These are phyloP conservation scores for Boletus rubescentipes DNA, from an alignment of 768 basidiomycete species.

Conservation along the genomic window DNA sequence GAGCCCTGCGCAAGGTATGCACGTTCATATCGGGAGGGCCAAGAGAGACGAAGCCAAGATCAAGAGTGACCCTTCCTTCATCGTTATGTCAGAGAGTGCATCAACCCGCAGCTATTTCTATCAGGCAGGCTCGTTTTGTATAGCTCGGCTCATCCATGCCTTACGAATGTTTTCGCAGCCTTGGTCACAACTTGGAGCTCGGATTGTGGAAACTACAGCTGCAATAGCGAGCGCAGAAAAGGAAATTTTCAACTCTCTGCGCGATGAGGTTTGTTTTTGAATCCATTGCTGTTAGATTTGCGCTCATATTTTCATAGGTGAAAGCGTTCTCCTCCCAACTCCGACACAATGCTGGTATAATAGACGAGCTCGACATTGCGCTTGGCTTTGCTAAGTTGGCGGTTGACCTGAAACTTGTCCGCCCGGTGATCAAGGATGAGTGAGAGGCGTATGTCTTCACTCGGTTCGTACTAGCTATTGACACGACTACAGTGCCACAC, in stretches of 20 bases:
- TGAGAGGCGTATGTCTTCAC: constrained; percentile 35
- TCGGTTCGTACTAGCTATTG: neutral
- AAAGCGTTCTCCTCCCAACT: constrained; percentile 53
- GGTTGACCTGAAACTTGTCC: constrained; percentile 69
- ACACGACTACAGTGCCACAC: constrained; percentile 43
- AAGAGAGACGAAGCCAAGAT: constrained; percentile 61
- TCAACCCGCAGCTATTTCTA: constrained; percentile 71
- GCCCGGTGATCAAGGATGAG: constrained; percentile 71
- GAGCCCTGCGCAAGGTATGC: constrained; percentile 67
- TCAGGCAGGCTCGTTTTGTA: constrained; percentile 40
- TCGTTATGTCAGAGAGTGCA: constrained; percentile 57
- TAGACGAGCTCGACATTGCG: constrained; percentile 87
- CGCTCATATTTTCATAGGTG: constrained; percentile 47
- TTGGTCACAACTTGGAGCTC: constrained; percentile 75
- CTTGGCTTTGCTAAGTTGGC: constrained; percentile 82
- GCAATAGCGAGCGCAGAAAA: constrained; percentile 61
- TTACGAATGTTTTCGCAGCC: constrained; percentile 41
- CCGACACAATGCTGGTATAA: constrained; percentile 70
- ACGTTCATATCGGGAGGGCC: constrained; percentile 65
- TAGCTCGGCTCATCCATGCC: neutral
- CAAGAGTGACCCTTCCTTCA: constrained; percentile 48
- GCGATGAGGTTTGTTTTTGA: constrained; percentile 52
- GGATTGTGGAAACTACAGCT: constrained; percentile 56
- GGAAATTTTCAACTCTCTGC: constrained; percentile 67
- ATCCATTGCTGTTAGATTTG: neutral